Evolutionary conservation across 2,329 filamentous ascomycete genomes (phyloP).

Genomic region (Zelopaecilomyces penicillatus): DNA sequence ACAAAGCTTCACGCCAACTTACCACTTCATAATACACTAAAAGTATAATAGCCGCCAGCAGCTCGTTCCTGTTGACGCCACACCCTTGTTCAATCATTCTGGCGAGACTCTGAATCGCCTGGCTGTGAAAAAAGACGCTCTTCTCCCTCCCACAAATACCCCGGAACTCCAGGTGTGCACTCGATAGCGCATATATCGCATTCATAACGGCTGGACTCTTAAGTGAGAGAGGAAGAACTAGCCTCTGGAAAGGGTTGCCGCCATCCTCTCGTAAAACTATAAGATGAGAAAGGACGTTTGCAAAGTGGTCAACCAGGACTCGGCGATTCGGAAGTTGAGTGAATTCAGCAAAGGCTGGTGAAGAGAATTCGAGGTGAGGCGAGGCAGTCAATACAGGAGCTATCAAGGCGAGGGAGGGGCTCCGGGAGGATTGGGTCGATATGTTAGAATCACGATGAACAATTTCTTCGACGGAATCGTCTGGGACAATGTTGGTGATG

Average conservation of each 20-base stretch:
- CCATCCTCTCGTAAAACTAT: constrained; percentile 56
- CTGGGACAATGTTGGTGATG: too few relatives aligned
- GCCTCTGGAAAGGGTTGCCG: constrained; percentile 54
- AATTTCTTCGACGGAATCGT: background rate
- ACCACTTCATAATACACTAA: constrained; percentile 58
- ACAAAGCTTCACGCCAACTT: constrained; percentile 19
- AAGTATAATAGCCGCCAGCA: constrained; percentile 53
- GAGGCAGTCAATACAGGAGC: constrained; percentile 15
- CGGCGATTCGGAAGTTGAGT: constrained; percentile 45
- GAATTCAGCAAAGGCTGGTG: constrained; percentile 49
- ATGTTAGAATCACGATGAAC: background rate
- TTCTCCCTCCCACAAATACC: constrained; percentile 45
- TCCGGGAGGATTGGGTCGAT: constrained; percentile 9
- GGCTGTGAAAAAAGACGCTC: constrained; percentile 51
- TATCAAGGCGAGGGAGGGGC: constrained; percentile 19
- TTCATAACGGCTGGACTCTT: constrained; percentile 59
- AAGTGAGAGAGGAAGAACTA: constrained; percentile 52
- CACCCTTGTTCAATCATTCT: constrained; percentile 46
- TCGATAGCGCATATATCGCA: constrained; percentile 74
- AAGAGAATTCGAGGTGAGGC: constrained; percentile 40
- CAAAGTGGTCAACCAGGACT: constrained; percentile 52
- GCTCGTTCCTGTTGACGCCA: constrained; percentile 44
- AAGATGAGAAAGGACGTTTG: constrained; percentile 55
- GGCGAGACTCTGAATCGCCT: constrained; percentile 49
- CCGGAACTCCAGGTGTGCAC: constrained; percentile 70